phyloP scores from a whole-genome alignment of 441 rosid species.

The Gossypium lobatum region DNA sequence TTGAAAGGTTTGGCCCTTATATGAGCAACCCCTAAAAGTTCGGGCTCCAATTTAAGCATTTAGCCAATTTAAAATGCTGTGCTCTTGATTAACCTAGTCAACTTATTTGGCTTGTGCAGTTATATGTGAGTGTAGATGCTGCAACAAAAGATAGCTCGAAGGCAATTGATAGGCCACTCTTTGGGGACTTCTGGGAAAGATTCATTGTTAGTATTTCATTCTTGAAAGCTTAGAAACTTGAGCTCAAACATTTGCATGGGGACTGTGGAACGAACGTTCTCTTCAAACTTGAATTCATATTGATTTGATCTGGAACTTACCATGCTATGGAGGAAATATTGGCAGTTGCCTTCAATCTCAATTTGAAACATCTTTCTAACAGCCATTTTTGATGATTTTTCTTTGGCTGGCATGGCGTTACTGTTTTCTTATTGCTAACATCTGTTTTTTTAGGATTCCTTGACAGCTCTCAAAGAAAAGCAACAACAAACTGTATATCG shows the following conservation, averaged over 20 bases:
- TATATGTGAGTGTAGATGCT: conserved; percentile 94
- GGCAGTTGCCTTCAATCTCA: neutral
- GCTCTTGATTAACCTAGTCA: conserved; percentile 12
- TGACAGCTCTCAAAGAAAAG: conserved; percentile 68
- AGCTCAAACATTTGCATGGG: neutral
- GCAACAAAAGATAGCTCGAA: conserved; percentile 92
- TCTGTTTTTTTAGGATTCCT: conserved; percentile 55
- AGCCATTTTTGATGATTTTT: neutral
- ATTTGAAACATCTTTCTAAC: neutral
- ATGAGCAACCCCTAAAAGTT: neutral
- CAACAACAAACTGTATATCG: conserved; percentile 88
- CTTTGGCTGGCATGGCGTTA: neutral
- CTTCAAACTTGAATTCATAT: neutral
- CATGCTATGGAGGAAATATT: neutral
- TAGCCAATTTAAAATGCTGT: neutral
- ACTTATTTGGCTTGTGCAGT: conserved; percentile 43
- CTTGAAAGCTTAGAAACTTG: neutral
- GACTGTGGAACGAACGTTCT: neutral
- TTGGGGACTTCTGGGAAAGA: conserved; percentile 95
- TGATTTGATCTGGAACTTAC: neutral
- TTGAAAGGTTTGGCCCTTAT: neutral
- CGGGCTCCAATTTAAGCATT: neutral
- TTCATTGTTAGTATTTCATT: conserved; percentile 55
- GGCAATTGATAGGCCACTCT: conserved; percentile 90
- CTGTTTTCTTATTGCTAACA: neutral